A percentile compares a stretch with the other conserved stretches of the same genome.
phyloP scores from a whole-genome alignment of 495 filamentous ascomycete genomes.

The Neurospora sp. region DNA sequence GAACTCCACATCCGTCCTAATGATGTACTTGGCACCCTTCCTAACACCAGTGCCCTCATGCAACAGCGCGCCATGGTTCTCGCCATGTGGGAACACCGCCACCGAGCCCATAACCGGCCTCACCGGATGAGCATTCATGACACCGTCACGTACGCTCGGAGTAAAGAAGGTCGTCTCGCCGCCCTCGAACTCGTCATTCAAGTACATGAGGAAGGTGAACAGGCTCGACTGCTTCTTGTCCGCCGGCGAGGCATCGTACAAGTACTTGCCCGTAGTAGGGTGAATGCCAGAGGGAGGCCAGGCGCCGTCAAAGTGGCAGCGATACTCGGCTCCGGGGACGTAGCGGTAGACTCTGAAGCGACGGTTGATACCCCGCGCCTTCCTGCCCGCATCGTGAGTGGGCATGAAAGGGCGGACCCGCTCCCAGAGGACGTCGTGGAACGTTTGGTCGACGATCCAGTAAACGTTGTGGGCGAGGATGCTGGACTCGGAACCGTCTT shows the following conservation, averaged over 20 bases:
- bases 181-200: slow-evolving; percentile 42
- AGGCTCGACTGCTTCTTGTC: slow-evolving; percentile 35
- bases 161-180: slow-evolving; percentile 43
- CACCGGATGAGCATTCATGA: slow-evolving; percentile 37
- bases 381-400: slow-evolving; percentile 20
- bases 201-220: slow-evolving; percentile 42
- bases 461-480: slow-evolving; percentile 43
- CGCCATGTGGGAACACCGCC: slow-evolving; percentile 38
- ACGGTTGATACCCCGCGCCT: slow-evolving; percentile 34
- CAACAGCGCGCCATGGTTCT: slow-evolving; percentile 30
- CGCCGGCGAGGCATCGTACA: slow-evolving; percentile 35
- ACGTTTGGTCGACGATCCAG: slow-evolving; percentile 35
- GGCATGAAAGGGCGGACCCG: slow-evolving; percentile 32
- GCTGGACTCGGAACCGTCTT: slow-evolving; percentile 31
- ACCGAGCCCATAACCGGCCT: slow-evolving; percentile 37
- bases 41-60: slow-evolving; percentile 40
- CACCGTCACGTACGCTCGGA: slow-evolving; percentile 31
- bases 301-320: slow-evolving; percentile 36
- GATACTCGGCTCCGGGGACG: slow-evolving; percentile 40
- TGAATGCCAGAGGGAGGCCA: slow-evolving; percentile 38
- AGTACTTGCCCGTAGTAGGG: slow-evolving; percentile 25
- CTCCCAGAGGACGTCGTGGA: slow-evolving; percentile 32
- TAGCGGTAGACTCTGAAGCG: slow-evolving; percentile 41
- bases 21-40: slow-evolving; percentile 37
- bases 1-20: slow-evolving; percentile 38